Conservation (phyloP, 225 moss, liverwort and hornwort genomes). For the Takakia lepidozioides region DNA sequence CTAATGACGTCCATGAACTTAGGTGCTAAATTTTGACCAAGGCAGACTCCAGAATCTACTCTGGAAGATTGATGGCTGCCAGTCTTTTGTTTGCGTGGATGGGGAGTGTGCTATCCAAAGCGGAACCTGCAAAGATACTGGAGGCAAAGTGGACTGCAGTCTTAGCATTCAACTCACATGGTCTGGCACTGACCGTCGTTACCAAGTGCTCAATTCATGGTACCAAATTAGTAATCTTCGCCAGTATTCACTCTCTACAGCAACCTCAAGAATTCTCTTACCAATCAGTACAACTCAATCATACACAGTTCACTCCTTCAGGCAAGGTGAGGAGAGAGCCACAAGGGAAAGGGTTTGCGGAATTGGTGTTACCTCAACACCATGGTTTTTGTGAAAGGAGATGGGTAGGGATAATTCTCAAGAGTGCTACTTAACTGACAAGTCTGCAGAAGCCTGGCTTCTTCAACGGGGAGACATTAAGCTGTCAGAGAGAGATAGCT, state of each 20-base stretch:
- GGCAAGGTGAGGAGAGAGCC: no score
- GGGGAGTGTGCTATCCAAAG: slow-evolving; percentile 57
- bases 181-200: slow-evolving; percentile 56
- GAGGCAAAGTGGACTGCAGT: slow-evolving; percentile 63
- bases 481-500: no score
- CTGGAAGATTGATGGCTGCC: slow-evolving; percentile 70
- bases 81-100: slow-evolving; percentile 53
- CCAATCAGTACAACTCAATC: slow-evolving; percentile 21
- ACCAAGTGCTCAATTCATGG: slow-evolving; percentile 58
- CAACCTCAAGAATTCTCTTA: slow-evolving; percentile 37
- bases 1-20: slow-evolving; percentile 1
- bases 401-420: no score
- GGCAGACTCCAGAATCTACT: slow-evolving; percentile 40
- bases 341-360: no score
- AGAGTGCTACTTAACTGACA: no score
- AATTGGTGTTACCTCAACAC: no score
- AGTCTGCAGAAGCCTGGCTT: no score
- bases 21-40: slow-evolving; percentile 63
- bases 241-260: slow-evolving; percentile 68
- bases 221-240: slow-evolving; percentile 50
- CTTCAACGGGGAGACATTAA: no score
- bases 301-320: no score
- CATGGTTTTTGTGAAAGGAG: no score
- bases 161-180: slow-evolving; percentile 59
- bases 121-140: slow-evolving; percentile 29